A percentile compares a stretch with the other conserved stretches of the same genome.
Conservation (phyloP, 495 filamentous ascomycete species). For the Penicillium roqueforti region DNA sequence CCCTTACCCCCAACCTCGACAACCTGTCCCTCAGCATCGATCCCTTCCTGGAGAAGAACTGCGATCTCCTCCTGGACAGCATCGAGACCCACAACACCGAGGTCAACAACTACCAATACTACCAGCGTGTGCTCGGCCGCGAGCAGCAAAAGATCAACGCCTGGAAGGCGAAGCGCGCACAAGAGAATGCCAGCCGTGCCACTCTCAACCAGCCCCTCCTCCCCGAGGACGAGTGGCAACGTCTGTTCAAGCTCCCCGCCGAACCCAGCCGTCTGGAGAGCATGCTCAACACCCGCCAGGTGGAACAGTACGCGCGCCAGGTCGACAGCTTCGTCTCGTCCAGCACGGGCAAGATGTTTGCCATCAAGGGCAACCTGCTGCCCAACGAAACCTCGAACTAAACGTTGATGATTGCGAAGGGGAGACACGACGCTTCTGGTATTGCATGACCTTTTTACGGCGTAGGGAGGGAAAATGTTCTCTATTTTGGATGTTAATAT, state of each 20-base stretch:
- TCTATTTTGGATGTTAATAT: conserved; percentile 47
- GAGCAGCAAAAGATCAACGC: conserved; percentile 94
- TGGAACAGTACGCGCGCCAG: conserved; percentile 97
- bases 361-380: conserved; percentile 69
- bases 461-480: conserved; percentile 50
- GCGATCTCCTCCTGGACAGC: conserved; percentile 88
- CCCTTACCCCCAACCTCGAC: conserved; percentile 82
- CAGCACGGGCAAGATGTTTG: conserved; percentile 96
- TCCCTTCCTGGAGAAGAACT: conserved; percentile 98
- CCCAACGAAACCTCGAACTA: conserved; percentile 47
- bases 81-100: conserved; percentile 98
- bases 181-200: conserved; percentile 80
- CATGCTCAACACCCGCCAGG: conserved; percentile 88
- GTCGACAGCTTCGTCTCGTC: conserved; percentile 93
- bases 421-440: conserved; percentile 33
- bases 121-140: conserved; percentile 88
- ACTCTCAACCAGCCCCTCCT: conserved; percentile 84
- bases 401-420: conserved; percentile 23
- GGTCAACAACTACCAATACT: conserved; percentile 98
- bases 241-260: conserved; percentile 91
- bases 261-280: conserved; percentile 90
- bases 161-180: conserved; percentile 94
- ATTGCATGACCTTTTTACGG: conserved; percentile 51
- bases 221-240: conserved; percentile 97
- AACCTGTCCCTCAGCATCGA: conserved; percentile 89